Percentiles rank a stretch among this genome's conserved stretches.
These are phyloP conservation scores for Acanthamoeba polyphaga DNA, from an alignment of 208 protist genomes.

Conservation along the genomic window DNA sequence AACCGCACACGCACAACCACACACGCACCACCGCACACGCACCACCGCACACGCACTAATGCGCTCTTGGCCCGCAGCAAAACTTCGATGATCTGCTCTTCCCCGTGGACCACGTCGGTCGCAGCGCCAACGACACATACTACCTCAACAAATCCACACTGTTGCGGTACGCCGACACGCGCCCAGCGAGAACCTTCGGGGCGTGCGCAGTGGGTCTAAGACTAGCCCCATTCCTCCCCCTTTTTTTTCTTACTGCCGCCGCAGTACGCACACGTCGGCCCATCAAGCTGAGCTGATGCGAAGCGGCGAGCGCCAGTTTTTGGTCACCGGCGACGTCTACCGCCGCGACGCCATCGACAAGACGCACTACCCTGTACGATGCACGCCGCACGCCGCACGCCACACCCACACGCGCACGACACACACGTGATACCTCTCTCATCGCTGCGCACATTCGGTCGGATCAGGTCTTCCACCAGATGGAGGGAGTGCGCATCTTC, in stretches of 20 bases:
- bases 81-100: slow-evolving; percentile 90
- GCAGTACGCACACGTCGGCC: slow-evolving; percentile 89
- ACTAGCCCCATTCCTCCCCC: not conserved
- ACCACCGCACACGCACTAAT: not conserved
- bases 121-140: slow-evolving; percentile 89
- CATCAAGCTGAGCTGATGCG: slow-evolving; percentile 88
- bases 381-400: not conserved
- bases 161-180: slow-evolving; percentile 8
- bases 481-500: slow-evolving; percentile 89
- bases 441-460: no score
- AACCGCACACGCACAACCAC: not conserved
- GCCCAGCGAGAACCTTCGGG: not conserved
- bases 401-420: not conserved
- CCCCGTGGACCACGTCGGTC: slow-evolving; percentile 84
- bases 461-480: slow-evolving; percentile 84
- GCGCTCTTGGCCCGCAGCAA: slow-evolving; percentile 25
- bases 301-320: slow-evolving; percentile 79
- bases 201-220: not conserved
- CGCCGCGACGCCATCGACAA: slow-evolving; percentile 92
- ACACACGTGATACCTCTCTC: not conserved
- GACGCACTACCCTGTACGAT: slow-evolving; percentile 89
- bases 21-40: slow-evolving; percentile 77
- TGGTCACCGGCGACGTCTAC: slow-evolving; percentile 92
- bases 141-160: slow-evolving; percentile 84
- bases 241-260: not conserved